Evolutionary conservation across 176 grass and related monocot species (phyloP).

Genomic region (Saccharum officinarum): DNA sequence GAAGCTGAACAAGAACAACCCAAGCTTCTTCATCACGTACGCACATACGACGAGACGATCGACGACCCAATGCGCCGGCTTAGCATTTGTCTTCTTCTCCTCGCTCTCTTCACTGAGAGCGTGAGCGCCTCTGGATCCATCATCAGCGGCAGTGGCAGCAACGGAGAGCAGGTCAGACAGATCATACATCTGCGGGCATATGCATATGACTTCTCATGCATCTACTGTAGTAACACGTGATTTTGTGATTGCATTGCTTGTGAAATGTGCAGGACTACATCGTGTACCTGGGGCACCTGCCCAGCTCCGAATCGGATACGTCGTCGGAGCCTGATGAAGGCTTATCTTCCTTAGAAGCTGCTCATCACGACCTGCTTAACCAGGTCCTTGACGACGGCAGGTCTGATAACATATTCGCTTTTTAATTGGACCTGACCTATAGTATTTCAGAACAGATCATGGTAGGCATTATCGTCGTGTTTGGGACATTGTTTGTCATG

Average conservation of each 20-base stretch:
- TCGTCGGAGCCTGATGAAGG: neutral
- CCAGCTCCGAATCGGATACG: neutral
- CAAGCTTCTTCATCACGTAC: neutral
- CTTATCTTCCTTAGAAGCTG: neutral
- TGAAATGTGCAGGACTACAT: slow-evolving; percentile 29
- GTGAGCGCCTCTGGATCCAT: neutral
- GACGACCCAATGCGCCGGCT: neutral
- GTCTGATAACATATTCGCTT: neutral
- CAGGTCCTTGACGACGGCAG: slow-evolving; percentile 26
- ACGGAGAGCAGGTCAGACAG: neutral
- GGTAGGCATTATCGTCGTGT: neutral
- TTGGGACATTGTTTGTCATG: neutral
- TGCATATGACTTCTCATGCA: neutral
- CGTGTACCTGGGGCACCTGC: slow-evolving; percentile 41
- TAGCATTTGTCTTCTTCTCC: neutral
- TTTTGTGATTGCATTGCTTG: neutral
- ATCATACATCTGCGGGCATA: neutral
- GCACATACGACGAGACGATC: neutral
- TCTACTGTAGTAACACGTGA: neutral
- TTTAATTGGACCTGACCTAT: neutral
- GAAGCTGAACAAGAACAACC: neutral
- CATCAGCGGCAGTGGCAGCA: neutral
- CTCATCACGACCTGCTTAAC: slow-evolving; percentile 27
- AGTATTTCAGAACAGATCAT: neutral
- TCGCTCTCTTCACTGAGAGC: neutral